These are phyloP conservation scores for Ogataea nakhonphanomensis DNA, from an alignment of 805 yeast genomes.

Conservation along the genomic window DNA sequence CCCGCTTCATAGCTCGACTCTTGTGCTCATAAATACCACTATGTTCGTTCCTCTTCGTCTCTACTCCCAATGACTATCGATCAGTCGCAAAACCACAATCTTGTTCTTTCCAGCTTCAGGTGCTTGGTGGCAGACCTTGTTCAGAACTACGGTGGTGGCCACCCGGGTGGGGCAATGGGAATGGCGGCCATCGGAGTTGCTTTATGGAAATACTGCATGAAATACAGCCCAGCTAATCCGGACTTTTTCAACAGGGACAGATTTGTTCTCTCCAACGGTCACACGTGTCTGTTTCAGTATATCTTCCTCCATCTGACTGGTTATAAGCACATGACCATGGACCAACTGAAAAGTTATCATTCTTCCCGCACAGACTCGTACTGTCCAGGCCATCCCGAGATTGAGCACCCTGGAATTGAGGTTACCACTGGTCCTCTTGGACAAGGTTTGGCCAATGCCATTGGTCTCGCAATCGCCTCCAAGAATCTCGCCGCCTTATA, in stretches of 20 bases:
- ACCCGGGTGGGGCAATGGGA: slow-evolving; percentile 99
- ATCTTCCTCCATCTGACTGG: slow-evolving; percentile 83
- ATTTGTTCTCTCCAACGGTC: slow-evolving; percentile 93
- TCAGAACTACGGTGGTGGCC: slow-evolving; percentile 55
- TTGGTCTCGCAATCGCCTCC: slow-evolving; percentile 94
- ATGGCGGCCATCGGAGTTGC: slow-evolving; percentile 94
- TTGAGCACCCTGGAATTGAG: slow-evolving; percentile 87
- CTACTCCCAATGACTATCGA: slow-evolving; percentile 19
- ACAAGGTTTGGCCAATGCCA: slow-evolving; percentile 94
- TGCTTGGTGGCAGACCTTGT: slow-evolving; percentile 34
- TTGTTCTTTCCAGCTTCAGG: slow-evolving; percentile 32
- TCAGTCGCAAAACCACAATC: slow-evolving; percentile 21
- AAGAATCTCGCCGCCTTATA: slow-evolving; percentile 85
- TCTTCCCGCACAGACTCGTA: slow-evolving; percentile 76
- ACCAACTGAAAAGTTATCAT: slow-evolving; percentile 77
- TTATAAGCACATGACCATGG: slow-evolving; percentile 65
- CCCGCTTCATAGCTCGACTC: not conserved
- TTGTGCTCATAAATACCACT: slow-evolving; percentile 1
- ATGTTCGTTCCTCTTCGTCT: not conserved
- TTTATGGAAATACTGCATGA: slow-evolving; percentile 69
- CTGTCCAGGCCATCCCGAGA: slow-evolving; percentile 98
- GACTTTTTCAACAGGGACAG: slow-evolving; percentile 93
- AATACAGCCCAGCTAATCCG: slow-evolving; percentile 85
- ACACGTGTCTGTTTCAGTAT: slow-evolving; percentile 89
- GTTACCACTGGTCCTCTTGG: slow-evolving; percentile 99